Conservation (phyloP, 192 early-diverging fungal genomes). For the Gamsiella multidivaricata region DNA sequence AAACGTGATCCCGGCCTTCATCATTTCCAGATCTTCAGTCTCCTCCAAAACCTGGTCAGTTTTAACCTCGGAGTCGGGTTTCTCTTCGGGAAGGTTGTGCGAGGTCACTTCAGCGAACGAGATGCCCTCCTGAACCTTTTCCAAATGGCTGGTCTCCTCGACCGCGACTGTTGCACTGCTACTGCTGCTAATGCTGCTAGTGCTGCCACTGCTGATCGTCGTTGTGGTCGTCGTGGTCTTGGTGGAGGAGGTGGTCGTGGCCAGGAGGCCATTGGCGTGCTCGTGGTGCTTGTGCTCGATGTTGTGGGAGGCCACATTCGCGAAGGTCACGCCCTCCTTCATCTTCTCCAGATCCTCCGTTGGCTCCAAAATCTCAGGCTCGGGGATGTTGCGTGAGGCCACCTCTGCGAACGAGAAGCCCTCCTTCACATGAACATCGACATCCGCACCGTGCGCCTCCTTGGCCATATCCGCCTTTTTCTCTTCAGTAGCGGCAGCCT, state of each 20-base stretch:
- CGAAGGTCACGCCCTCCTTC: constrained; percentile 43
- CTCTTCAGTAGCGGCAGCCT: constrained; percentile 12
- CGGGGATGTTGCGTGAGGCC: constrained; percentile 10
- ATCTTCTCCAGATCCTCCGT: constrained; percentile 46
- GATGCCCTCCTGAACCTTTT: neutral
- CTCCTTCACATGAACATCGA: constrained; percentile 6
- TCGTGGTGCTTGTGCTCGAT: constrained; percentile 11
- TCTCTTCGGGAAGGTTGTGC: neutral
- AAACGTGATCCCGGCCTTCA: constrained; percentile 23
- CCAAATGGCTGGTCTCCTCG: constrained; percentile 1
- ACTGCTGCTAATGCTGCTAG: neutral
- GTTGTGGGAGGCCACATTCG: constrained; percentile 20
- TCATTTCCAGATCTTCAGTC: constrained; percentile 5
- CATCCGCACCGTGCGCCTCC: neutral
- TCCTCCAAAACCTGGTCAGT: neutral
- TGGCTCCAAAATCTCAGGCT: constrained; percentile 21
- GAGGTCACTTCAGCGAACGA: constrained; percentile 1
- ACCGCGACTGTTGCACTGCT: neutral
- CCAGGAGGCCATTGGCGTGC: neutral
- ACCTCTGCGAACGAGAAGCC: constrained; percentile 30
- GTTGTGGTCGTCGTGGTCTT: constrained; percentile 14
- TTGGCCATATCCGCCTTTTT: constrained; percentile 3
- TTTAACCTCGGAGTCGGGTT: neutral
- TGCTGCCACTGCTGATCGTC: neutral
- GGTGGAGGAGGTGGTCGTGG: neutral